Percentiles rank a stretch among this genome's conserved stretches.
These are phyloP conservation scores for Lipomyces oligophaga DNA, from an alignment of 805 yeast genomes.

Conservation along the genomic window DNA sequence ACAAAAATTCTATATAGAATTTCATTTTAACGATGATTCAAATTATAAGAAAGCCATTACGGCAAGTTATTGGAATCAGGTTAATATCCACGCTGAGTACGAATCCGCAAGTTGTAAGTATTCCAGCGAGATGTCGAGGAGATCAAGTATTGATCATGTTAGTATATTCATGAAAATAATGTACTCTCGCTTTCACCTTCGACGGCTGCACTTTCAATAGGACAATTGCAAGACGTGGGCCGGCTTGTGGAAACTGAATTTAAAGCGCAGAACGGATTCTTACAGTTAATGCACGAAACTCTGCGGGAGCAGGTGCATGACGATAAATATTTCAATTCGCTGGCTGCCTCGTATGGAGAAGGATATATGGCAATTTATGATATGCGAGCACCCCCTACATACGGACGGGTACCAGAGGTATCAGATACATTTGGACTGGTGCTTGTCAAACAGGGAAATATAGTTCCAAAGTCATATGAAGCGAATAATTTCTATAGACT, in stretches of 20 bases:
- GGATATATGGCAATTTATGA: conserved; percentile 69
- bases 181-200: conserved; percentile 11
- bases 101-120: conserved; percentile 8
- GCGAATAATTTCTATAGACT: conserved; percentile 57
- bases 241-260: conserved; percentile 6
- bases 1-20: no score
- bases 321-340: conserved; percentile 32
- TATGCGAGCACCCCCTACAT: conserved; percentile 58
- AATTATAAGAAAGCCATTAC: no score
- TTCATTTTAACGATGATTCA: no score
- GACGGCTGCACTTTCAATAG: conserved; percentile 17
- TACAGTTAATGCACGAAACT: conserved; percentile 17
- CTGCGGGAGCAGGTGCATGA: conserved; percentile 32
- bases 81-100: conserved; percentile 1
- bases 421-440: conserved; percentile 71
- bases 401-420: conserved; percentile 64
- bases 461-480: conserved; percentile 55
- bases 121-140: no score
- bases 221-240: background rate
- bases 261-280: conserved; percentile 13
- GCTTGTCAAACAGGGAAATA: conserved; percentile 52
- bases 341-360: conserved; percentile 37
- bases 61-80: no score
- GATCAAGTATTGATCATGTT: background rate
- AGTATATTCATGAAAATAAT: conserved; percentile 5